These are phyloP conservation scores for Zygosaccharomyces gambellarensis DNA, from an alignment of 805 yeast genomes.

Conservation along the genomic window DNA sequence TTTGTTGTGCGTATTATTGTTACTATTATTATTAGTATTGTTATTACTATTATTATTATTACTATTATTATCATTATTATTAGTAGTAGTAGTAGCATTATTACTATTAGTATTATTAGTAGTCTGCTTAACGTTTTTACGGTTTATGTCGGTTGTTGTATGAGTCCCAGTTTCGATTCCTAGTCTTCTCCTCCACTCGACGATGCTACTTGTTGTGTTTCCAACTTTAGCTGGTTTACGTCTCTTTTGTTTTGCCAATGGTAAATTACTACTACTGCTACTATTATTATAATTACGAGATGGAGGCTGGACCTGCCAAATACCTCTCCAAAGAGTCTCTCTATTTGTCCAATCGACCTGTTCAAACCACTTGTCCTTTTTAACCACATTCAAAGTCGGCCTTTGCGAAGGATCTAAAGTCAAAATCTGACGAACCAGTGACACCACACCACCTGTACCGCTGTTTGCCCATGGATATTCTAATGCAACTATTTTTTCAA, in stretches of 20 bases:
- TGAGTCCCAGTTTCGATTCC: conserved; percentile 21
- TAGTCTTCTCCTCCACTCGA: conserved; percentile 35
- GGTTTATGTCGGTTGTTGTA: neutral
- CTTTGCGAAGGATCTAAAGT: conserved; percentile 69
- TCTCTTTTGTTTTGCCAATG: conserved; percentile 28
- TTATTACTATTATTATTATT: neutral
- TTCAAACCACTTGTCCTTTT: conserved; percentile 67
- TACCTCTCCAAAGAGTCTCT: conserved; percentile 62
- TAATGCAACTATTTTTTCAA: conserved; percentile 77
- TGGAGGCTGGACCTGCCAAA: conserved; percentile 54
- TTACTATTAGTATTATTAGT: neutral
- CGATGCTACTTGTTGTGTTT: conserved; percentile 34
- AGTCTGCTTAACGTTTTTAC: neutral
- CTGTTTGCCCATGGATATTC: conserved; percentile 57
- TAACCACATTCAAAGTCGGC: conserved; percentile 50
- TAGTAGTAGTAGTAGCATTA: neutral
- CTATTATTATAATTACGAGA: conserved; percentile 13
- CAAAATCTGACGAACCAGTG: conserved; percentile 61
- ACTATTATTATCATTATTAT: neutral
- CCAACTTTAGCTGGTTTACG: conserved; percentile 30
- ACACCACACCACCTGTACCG: conserved; percentile 55
- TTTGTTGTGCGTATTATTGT: neutral
- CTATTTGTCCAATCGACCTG: conserved; percentile 62
- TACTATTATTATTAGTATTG: neutral
- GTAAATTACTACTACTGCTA: conserved; percentile 28